phyloP scores from a whole-genome alignment of 257 asterid genomes.

The Phtheirospermum japonicum region DNA sequence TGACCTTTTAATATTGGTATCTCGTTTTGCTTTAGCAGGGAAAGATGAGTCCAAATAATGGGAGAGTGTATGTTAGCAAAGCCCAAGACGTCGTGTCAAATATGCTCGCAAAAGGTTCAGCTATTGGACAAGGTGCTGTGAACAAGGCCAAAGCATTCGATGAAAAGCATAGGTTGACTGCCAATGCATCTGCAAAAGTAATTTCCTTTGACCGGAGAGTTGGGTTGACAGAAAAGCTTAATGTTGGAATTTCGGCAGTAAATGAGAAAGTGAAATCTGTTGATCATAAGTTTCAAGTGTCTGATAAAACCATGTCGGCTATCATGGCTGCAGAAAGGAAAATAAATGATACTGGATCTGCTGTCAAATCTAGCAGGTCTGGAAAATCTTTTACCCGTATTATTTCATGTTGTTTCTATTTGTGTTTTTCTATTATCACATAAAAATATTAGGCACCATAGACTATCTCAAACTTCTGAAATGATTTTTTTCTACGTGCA shows the following conservation, averaged over 20 bases:
- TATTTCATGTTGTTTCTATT: slow-evolving; percentile 14
- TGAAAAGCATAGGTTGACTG: slow-evolving; percentile 79
- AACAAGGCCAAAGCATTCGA: slow-evolving; percentile 95
- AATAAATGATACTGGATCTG: slow-evolving; percentile 89
- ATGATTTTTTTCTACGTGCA: no score
- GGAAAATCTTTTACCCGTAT: slow-evolving; percentile 15
- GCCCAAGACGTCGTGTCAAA: slow-evolving; percentile 92
- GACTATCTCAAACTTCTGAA: not conserved
- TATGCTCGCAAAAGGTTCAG: slow-evolving; percentile 90
- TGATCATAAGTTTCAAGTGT: slow-evolving; percentile 90
- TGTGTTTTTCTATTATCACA: not conserved
- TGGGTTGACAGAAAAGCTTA: slow-evolving; percentile 74
- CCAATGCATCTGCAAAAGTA: slow-evolving; percentile 93
- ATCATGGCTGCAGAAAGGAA: slow-evolving; percentile 91
- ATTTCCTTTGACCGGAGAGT: slow-evolving; percentile 81
- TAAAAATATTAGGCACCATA: not conserved
- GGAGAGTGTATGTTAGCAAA: slow-evolving; percentile 62
- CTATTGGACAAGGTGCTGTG: slow-evolving; percentile 86
- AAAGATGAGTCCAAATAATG: slow-evolving; percentile 44
- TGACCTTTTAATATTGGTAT: slow-evolving; percentile 24
- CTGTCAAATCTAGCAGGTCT: slow-evolving; percentile 97
- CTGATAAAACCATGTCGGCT: slow-evolving; percentile 96
- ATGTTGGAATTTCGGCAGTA: slow-evolving; percentile 80
- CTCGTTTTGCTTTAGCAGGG: slow-evolving; percentile 40
- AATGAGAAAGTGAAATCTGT: slow-evolving; percentile 93